phyloP scores from a whole-genome alignment of 805 yeast species.

The Soucietia sequanensis region DNA sequence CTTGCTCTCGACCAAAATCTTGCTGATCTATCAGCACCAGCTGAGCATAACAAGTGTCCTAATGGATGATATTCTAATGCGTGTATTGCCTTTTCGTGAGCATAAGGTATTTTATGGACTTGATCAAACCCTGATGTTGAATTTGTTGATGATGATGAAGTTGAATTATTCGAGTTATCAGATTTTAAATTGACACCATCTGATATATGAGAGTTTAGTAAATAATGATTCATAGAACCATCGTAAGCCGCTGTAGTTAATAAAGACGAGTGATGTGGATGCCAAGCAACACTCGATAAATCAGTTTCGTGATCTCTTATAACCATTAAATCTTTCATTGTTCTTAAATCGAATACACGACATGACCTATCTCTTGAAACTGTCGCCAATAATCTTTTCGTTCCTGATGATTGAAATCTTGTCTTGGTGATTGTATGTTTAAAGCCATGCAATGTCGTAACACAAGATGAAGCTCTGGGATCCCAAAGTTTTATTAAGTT shows the following conservation, averaged over 20 bases:
- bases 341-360: constrained; percentile 82
- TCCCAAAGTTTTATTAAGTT: constrained; percentile 94
- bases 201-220: constrained; percentile 53
- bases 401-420: constrained; percentile 81
- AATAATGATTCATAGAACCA: constrained; percentile 80
- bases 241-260: constrained; percentile 85
- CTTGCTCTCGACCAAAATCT: constrained; percentile 93
- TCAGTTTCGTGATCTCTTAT: constrained; percentile 82
- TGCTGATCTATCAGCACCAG: constrained; percentile 90
- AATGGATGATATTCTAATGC: constrained; percentile 89
- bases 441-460: constrained; percentile 84
- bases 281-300: constrained; percentile 85
- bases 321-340: constrained; percentile 72
- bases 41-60: constrained; percentile 89
- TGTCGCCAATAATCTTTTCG: constrained; percentile 71
- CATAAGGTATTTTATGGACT: constrained; percentile 74
- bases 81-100: constrained; percentile 92
- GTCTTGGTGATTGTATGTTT: constrained; percentile 92
- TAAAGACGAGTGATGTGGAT: constrained; percentile 79
- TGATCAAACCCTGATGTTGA: constrained; percentile 28
- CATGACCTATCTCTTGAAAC: constrained; percentile 87
- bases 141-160: constrained; percentile 24
- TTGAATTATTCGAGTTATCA: constrained; percentile 10
- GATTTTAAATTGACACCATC: constrained; percentile 18
- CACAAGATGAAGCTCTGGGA: constrained; percentile 74